A percentile compares a stretch with the other conserved stretches of the same genome.
phyloP scores from a whole-genome alignment of 345 rosid species.

The rapeseed (Brassica napus) region DNA sequence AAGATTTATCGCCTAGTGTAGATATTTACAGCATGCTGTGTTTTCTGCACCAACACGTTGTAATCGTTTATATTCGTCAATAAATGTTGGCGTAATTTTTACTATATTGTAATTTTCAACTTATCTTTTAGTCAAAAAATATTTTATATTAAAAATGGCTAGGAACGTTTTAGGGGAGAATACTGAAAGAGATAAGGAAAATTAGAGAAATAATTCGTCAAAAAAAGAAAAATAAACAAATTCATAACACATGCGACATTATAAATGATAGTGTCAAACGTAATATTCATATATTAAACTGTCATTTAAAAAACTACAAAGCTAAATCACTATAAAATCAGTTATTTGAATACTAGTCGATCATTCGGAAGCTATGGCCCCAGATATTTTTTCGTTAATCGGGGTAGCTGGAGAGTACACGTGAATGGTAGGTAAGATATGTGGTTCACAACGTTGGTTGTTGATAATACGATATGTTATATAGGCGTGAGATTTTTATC shows the following conservation, averaged over 20 bases:
- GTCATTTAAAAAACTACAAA: background rate
- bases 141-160: background rate
- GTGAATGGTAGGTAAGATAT: conserved; percentile 27
- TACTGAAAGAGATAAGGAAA: background rate
- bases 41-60: background rate
- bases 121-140: background rate
- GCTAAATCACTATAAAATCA: background rate
- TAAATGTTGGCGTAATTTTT: background rate
- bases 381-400: background rate
- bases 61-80: background rate
- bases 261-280: background rate
- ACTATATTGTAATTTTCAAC: background rate
- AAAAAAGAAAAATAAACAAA: background rate
- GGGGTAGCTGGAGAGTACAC: conserved; percentile 9
- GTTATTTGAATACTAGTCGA: background rate
- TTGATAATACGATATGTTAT: background rate
- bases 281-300: background rate
- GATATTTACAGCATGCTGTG: background rate
- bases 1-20: background rate
- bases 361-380: background rate
- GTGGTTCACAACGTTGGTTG: conserved; percentile 12
- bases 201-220: background rate
- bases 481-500: background rate
- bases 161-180: background rate
- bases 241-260: background rate